Evolutionary conservation across 2,329 filamentous ascomycete species (phyloP), one percentile per base, ranked within the genome.

Genomic region (Aspergillus pseudotamarii): DNA sequence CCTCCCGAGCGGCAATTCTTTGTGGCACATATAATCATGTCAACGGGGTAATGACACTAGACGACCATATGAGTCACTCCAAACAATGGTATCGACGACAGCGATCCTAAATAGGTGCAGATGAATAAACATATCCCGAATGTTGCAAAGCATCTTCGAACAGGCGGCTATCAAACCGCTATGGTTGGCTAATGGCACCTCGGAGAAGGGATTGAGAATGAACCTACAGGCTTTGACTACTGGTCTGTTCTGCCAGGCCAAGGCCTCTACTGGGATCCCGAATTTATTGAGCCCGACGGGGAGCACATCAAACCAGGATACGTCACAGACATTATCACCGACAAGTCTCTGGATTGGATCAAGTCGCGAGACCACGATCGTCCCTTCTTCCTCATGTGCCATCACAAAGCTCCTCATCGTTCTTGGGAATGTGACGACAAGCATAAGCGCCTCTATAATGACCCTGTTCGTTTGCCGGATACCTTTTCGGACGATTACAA

Each of bases 131-230:
- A 77, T 16, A 59, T 83, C 3, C 84, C 83, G 10, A 85, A 85
- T 34, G 82, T 85, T 3, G 83, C 83, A 2, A 86, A 86, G 65
- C 77, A 81, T 26, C 73, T 86, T 0, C 78, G 80, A 1, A 73
- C 77, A 0, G 80, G 79, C 30, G 80, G 80, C 0, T 86, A 85
- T 62, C 78, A 79, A 54, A 85, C 83, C 0, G 83, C 80, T 9
- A 85, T 85, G 82, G 72, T 84, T 0, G 84, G 83, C 0, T 86
- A 86, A 68, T 85, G 83, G 83, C 83, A 85, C 66, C 70, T 86
- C 16, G 83, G 83, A 3, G 83, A 86, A 65, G 83, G 82, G 0
- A 62, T 66, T 2, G 72, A 68, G 0, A 80, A 84, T 58, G 77
- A 83, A 61, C 84, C 84, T 0, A 80, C 79, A 0, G 84, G 83